Evolutionary conservation across 495 filamentous ascomycete species (phyloP).

Genomic region (Hypoxylon crocopeplum): DNA sequence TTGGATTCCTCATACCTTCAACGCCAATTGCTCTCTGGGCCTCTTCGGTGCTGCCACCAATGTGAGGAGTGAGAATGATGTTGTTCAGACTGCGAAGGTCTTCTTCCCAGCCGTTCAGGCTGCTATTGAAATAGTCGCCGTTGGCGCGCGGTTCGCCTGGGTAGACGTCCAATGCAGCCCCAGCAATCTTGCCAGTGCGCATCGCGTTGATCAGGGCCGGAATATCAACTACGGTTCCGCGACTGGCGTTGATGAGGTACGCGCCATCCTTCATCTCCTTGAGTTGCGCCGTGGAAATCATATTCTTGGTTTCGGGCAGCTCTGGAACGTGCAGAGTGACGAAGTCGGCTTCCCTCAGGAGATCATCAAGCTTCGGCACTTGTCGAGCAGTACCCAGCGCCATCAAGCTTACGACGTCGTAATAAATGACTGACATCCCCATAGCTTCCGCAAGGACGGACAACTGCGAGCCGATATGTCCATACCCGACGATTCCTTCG

Average conservation of each 20-base stretch:
- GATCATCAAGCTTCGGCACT: slow-evolving; percentile 74
- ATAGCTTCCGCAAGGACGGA: slow-evolving; percentile 96
- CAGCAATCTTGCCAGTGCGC: slow-evolving; percentile 86
- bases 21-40: slow-evolving; percentile 95
- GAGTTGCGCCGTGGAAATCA: slow-evolving; percentile 81
- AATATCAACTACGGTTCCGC: slow-evolving; percentile 93
- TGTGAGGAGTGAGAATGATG: slow-evolving; percentile 93
- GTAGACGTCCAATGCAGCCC: slow-evolving; percentile 95
- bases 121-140: slow-evolving; percentile 89
- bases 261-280: slow-evolving; percentile 89
- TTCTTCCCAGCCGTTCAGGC: slow-evolving; percentile 85
- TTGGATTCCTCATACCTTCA: slow-evolving; percentile 57
- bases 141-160: slow-evolving; percentile 93
- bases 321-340: slow-evolving; percentile 95
- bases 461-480: slow-evolving; percentile 96
- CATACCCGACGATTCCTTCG: slow-evolving; percentile 90
- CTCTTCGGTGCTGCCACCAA: slow-evolving; percentile 97
- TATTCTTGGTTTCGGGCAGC: slow-evolving; percentile 85
- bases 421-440: slow-evolving; percentile 97
- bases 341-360: slow-evolving; percentile 86
- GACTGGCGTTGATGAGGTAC: slow-evolving; percentile 95
- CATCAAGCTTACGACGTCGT: slow-evolving; percentile 93
- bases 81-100: slow-evolving; percentile 88
- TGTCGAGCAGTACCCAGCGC: slow-evolving; percentile 86
- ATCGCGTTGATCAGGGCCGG: slow-evolving; percentile 89